Base-by-base conservation (phyloP, 495 filamentous ascomycete genomes). In the Staphylotrichum longicolle region DNA sequence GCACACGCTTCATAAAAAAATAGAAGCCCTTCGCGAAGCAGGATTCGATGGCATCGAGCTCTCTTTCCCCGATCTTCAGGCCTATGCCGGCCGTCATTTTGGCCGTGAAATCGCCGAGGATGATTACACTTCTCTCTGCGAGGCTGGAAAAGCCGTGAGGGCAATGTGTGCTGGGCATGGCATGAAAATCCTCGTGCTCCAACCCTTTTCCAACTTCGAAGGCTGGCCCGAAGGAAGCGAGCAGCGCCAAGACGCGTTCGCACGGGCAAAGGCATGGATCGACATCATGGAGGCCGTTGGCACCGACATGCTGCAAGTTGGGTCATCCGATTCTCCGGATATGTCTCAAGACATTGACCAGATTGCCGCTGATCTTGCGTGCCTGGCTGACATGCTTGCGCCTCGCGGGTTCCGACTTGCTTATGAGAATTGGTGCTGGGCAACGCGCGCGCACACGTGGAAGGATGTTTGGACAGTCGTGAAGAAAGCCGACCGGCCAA, bases 341-440 rank as follows among this genome's bases (percentile, higher is more conserved):
- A 84, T 88, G 56, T 72, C 73, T 3, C 75, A 69, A 2, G 77
- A 81, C 34, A 68, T 77, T 4, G 74, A 74, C 3, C 69, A 72
- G 46, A 79, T 90, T 27, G 81, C 86, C 1, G 63, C 72, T 2
- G 90, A 93, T 66, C 78, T 93, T 0, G 75, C 75, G 27, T 76
- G 84, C 54, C 77, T 93, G 15, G 83, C 83, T 11, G 86, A 90
- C 51, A 70, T 90, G 60, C 81, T 89, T 3, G 80, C 83, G 4
- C 64, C 74, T 30, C 75, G 81, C 32, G 75, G 78, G 0, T 82
- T 83, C 63, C 77, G 84, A 8, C 71, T 93, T 10, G 89, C 88
- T 1, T 93, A 92, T 61, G 89, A 93, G 70, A 91, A 92, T 63
- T 91, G 90, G 88, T 91, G 88, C 73, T 93, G 90, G 91, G 85